Percentiles rank a stretch among this genome's conserved stretches.
Conservation (phyloP, 164 flowering plant genomes). For the Piper longum region DNA sequence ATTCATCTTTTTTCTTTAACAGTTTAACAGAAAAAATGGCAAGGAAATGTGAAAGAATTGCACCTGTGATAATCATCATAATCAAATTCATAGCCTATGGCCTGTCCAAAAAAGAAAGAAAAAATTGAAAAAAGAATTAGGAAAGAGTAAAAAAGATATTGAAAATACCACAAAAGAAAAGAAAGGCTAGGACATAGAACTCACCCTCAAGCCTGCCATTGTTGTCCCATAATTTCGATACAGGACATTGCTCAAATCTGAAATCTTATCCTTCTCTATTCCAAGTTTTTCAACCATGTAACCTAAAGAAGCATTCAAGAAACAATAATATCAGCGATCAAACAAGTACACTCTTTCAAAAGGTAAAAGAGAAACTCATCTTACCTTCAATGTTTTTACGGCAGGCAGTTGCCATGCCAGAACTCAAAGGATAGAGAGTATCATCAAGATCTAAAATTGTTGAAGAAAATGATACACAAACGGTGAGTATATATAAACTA, state of each 20-base stretch:
- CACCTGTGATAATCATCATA: slow-evolving; percentile 84
- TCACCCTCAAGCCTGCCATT: slow-evolving; percentile 87
- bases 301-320: slow-evolving; percentile 17
- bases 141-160: too few species aligned
- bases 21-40: neutral
- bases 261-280: slow-evolving; percentile 41
- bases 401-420: slow-evolving; percentile 40
- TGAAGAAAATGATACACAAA: neutral
- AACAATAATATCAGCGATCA: neutral
- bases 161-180: neutral
- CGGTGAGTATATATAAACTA: neutral
- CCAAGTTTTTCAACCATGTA: slow-evolving; percentile 67
- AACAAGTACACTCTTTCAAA: neutral
- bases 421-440: slow-evolving; percentile 62
- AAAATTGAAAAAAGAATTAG: neutral
- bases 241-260: slow-evolving; percentile 33
- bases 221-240: slow-evolving; percentile 83
- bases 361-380: neutral
- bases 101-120: slow-evolving; percentile 27
- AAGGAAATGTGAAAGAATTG: neutral
- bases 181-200: neutral
- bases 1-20: neutral
- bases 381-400: slow-evolving; percentile 58
- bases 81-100: slow-evolving; percentile 65
- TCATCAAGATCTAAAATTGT: slow-evolving; percentile 50